Conservation (phyloP, 2,329 filamentous ascomycete genomes). For the Aspergillus felis region DNA sequence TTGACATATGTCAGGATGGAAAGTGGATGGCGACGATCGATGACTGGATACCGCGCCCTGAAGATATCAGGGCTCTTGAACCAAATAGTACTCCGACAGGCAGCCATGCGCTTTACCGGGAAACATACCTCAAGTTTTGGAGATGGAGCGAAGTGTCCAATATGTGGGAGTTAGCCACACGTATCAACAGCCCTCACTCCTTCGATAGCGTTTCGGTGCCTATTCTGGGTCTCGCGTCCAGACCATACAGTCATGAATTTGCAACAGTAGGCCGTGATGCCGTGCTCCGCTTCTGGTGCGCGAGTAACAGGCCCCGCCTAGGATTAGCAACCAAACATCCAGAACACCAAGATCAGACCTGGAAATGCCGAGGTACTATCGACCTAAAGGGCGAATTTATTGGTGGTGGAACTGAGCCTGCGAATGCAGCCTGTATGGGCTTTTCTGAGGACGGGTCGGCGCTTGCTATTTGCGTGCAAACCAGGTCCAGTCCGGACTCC, state of each 20-base stretch:
- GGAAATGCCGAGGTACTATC: conserved; percentile 63
- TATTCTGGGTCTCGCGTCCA: conserved; percentile 69
- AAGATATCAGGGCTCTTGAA: conserved; percentile 61
- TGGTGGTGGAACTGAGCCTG: conserved; percentile 24
- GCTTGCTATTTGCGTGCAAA: conserved; percentile 58
- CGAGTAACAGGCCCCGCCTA: conserved; percentile 64
- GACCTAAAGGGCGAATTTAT: conserved; percentile 41
- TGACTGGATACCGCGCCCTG: conserved; percentile 73
- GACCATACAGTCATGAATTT: conserved; percentile 68
- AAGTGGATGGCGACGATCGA: conserved; percentile 89
- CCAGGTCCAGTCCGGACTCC: conserved; percentile 44
- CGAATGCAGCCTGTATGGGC: conserved; percentile 60
- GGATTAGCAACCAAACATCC: conserved; percentile 55
- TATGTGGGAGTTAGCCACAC: conserved; percentile 70
- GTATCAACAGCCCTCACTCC: conserved; percentile 79
- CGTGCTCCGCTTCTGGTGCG: conserved; percentile 74
- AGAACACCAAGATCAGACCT: conserved; percentile 60
- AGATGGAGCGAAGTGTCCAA: conserved; percentile 55
- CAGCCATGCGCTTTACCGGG: conserved; percentile 50
- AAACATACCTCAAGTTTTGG: conserved; percentile 92
- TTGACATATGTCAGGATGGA: conserved; percentile 75
- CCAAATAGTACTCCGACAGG: conserved; percentile 36
- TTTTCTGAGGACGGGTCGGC: conserved; percentile 84
- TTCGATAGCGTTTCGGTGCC: conserved; percentile 49
- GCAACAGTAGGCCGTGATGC: conserved; percentile 82